phyloP scores from a whole-genome alignment of 2,329 filamentous ascomycete species.

The Botrytis fragariae region DNA sequence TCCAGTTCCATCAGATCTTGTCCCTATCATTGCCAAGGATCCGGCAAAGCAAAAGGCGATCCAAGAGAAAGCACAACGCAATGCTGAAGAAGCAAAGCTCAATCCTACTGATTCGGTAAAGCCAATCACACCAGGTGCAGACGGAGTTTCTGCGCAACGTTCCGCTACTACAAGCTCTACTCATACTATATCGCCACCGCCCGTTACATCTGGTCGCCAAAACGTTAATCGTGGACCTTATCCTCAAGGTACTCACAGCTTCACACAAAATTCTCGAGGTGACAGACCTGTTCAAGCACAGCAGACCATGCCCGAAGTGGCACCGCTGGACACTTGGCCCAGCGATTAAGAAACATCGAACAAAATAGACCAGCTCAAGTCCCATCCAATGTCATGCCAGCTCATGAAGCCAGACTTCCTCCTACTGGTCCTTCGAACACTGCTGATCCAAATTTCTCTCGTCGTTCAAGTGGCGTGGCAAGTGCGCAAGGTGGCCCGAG shows the following conservation, averaged over 20 bases:
- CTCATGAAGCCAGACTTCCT: constrained; percentile 64
- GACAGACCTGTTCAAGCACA: constrained; percentile 31
- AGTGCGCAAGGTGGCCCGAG: constrained; percentile 53
- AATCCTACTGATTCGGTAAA: constrained; percentile 45
- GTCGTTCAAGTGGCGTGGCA: constrained; percentile 52
- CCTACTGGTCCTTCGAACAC: constrained; percentile 69
- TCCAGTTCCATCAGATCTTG: constrained; percentile 85
- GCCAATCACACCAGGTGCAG: constrained; percentile 46
- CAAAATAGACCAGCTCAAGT: constrained; percentile 31
- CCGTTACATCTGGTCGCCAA: constrained; percentile 34
- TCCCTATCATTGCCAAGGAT: constrained; percentile 95
- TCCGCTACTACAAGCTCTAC: constrained; percentile 44
- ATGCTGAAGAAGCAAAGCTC: constrained; percentile 61
- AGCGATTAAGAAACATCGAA: constrained; percentile 34
- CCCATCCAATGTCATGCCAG: constrained; percentile 29
- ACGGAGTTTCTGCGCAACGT: constrained; percentile 41
- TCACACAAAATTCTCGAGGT: constrained; percentile 41
- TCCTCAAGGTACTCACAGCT: constrained; percentile 42
- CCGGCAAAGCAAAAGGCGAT: constrained; percentile 93
- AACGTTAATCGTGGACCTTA: constrained; percentile 39
- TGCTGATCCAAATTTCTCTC: constrained; percentile 51
- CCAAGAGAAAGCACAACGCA: constrained; percentile 78
- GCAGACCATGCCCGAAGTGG: constrained; percentile 29
- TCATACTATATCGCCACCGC: constrained; percentile 41
- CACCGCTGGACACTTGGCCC: constrained; percentile 29